Evolutionary conservation across 1,284 basidiomycete species (phyloP).

Genomic region (Fomitopsis palustris): DNA sequence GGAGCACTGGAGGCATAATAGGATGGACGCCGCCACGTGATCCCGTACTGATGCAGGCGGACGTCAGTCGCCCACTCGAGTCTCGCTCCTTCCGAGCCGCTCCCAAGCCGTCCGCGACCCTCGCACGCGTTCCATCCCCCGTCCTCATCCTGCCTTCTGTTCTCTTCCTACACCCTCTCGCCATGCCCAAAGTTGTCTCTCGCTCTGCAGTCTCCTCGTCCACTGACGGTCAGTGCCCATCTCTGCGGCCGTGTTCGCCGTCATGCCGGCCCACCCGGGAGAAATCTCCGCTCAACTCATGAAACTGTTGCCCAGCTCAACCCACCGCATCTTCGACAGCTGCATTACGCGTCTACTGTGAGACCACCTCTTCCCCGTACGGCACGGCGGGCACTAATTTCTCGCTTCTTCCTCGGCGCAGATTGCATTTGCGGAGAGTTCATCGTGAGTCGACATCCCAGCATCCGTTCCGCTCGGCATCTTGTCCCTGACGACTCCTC

Average conservation of each 20-base stretch:
- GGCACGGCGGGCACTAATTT: conserved; percentile 3
- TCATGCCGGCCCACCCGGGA: conserved; percentile 4
- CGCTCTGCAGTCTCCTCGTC: conserved; percentile 79
- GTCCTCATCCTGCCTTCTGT: neutral
- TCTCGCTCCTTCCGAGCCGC: neutral
- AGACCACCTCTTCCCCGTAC: conserved; percentile 25
- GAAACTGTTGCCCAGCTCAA: conserved; percentile 45
- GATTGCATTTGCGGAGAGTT: conserved; percentile 86
- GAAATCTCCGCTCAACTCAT: conserved; percentile 10
- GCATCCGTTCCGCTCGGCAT: neutral
- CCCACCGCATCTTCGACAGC: conserved; percentile 77
- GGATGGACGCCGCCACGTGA: conserved; percentile 7
- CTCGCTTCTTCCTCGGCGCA: conserved; percentile 28
- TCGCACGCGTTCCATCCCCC: neutral
- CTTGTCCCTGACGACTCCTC: conserved; percentile 13
- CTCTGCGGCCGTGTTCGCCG: conserved; percentile 4
- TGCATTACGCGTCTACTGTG: conserved; percentile 77
- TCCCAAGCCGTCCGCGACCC: neutral
- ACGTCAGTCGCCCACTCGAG: conserved; percentile 5
- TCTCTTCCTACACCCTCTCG: conserved; percentile 4
- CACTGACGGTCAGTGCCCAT: conserved; percentile 56
- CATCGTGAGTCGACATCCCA: conserved; percentile 48
- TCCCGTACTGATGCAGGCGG: neutral
- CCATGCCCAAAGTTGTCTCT: conserved; percentile 80
- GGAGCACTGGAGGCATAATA: conserved; percentile 13